Conservation (phyloP, 768 basidiomycete species). For the Lentinula sp. region DNA sequence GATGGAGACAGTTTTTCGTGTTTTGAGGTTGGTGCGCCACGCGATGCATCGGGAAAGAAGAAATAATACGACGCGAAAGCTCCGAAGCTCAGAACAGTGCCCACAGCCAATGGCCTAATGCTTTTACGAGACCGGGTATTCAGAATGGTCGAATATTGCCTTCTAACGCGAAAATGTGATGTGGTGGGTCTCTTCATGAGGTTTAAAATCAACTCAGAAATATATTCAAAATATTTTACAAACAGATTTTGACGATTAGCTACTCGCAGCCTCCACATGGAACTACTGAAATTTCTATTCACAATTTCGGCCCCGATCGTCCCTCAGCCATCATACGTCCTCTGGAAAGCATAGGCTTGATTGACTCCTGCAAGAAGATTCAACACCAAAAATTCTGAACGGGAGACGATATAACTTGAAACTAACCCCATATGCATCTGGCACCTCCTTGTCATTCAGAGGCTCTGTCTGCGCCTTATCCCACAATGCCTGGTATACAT, state of each 20-base stretch:
- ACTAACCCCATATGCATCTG: constrained; percentile 52
- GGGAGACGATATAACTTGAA: background rate
- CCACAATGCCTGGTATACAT: constrained; percentile 66
- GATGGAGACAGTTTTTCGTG: constrained; percentile 34
- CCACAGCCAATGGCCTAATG: background rate
- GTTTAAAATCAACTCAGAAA: no score
- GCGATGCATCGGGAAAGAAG: constrained; percentile 42
- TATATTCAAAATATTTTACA: no score
- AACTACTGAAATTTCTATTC: background rate
- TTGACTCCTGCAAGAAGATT: constrained; percentile 27
- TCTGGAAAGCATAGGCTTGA: constrained; percentile 45
- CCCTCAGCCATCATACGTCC: constrained; percentile 31
- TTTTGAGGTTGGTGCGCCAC: constrained; percentile 34
- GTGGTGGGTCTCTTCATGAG: no score
- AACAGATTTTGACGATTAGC: no score
- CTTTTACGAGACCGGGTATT: background rate
- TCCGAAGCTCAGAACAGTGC: constrained; percentile 29
- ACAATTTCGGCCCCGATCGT: constrained; percentile 23
- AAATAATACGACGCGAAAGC: constrained; percentile 42
- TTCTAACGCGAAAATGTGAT: no score
- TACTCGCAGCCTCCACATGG: no score
- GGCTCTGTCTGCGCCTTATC: constrained; percentile 52
- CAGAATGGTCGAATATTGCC: background rate
- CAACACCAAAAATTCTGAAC: background rate
- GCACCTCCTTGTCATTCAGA: constrained; percentile 44